Base-by-base conservation (phyloP, 2,329 filamentous ascomycete genomes). In the Zasmidium angulare region DNA sequence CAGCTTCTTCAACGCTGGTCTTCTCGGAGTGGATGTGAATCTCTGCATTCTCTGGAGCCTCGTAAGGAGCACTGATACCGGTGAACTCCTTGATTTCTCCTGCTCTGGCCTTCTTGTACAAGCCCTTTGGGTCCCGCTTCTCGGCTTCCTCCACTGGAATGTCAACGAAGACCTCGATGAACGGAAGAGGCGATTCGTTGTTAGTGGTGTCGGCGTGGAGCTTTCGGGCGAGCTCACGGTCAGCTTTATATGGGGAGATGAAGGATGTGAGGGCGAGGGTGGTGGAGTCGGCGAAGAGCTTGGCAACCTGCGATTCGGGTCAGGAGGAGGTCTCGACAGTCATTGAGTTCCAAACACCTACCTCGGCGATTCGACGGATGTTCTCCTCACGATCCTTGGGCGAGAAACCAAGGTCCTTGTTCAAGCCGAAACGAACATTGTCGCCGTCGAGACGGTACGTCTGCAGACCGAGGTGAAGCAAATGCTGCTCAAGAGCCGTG, bases 1-100 rank as follows among this genome's bases (percentile, higher is more conserved):
- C 93, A 57, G 90, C 92, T 73, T 97, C 91, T 82, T 96, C 90
- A 2, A 98, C 90, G 17, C 86, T 89, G 71, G 87, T 85, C 81
- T 93, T 83, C 71, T 91, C 86, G 49, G 90, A 96, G 78, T 86
- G 84, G 73, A 99, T 90, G 68, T 89, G 88, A 67, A 99, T 89
- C 81, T 99, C 95, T 1, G 95, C 85, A 59, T 86, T 86, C 74
- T 88, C 81, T 3, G 95, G 95, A 62, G 86, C 90, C 84, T 99
- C 95, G 75, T 99, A 99, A 1, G 95, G 95, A 26, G 93, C 92
- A 66, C 89, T 93, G 71, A 98, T 91, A 57, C 95, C 95, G 1
- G 95, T 99, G 75, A 99, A 99, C 68, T 98, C 91, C 78, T 96
- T 95, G 78, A 98, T 98, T 76, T 96, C 87, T 48, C 95, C 95